A percentile compares a stretch with the other conserved stretches of the same genome.
Conservation (phyloP, 371 early-diverging fungal species). For the Phascolomyces articulosus region DNA sequence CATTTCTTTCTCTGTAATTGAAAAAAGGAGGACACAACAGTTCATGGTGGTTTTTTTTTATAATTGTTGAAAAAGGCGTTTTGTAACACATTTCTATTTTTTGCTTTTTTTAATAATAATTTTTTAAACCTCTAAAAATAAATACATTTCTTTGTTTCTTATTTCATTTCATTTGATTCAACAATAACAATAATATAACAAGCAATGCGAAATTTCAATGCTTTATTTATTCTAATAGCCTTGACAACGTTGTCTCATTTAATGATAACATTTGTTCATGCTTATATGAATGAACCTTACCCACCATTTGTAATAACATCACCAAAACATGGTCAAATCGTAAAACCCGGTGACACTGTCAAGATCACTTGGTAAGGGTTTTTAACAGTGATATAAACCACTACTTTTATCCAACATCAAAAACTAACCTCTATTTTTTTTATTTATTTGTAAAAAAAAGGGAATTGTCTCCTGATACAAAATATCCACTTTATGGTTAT, state of each 20-base stretch:
- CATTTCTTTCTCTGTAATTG: no score
- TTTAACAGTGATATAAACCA: neutral
- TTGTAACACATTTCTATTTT: conserved; percentile 2
- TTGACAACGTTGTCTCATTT: neutral
- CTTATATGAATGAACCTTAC: conserved; percentile 18
- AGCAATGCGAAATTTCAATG: neutral
- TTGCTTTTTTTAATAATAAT: conserved; percentile 1
- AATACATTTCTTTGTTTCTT: no score
- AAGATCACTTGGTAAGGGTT: conserved; percentile 20
- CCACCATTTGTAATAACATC: conserved; percentile 25
- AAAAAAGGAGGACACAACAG: no score
- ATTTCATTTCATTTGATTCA: conserved; percentile 8
- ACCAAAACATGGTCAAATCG: conserved; percentile 12
- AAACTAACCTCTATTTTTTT: neutral
- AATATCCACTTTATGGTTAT: conserved; percentile 27
- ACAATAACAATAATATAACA: neutral
- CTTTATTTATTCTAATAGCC: neutral
- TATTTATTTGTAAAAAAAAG: no score
- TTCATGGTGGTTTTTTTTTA: no score
- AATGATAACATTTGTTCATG: neutral
- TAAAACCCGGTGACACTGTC: conserved; percentile 20
- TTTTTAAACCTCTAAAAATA: no score
- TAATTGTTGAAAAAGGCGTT: no score
- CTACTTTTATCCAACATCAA: neutral
- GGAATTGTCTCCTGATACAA: conserved; percentile 18